phyloP scores from a whole-genome alignment of 148 eudicot genomes.

The Cornus florida region DNA sequence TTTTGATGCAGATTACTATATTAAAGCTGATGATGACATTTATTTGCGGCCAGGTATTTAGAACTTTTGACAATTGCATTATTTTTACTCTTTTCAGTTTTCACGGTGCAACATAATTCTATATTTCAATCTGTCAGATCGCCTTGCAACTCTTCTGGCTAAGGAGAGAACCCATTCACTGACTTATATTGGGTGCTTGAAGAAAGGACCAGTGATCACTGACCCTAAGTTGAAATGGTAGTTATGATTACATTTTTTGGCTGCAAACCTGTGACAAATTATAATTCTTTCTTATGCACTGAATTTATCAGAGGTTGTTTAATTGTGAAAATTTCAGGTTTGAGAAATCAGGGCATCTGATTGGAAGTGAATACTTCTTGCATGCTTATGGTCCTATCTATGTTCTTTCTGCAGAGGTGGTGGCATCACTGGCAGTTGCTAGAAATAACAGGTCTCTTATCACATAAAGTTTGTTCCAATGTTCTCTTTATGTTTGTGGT shows the following conservation, averaged over 20 bases:
- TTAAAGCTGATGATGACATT: constrained; percentile 76
- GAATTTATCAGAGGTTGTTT: constrained; percentile 1
- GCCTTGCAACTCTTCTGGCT: constrained; percentile 71
- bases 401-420: constrained; percentile 63
- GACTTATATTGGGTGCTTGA: constrained; percentile 80
- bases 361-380: constrained; percentile 70
- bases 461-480: not conserved
- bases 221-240: constrained; percentile 78
- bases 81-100: not conserved
- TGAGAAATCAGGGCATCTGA: constrained; percentile 53
- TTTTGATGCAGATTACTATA: constrained; percentile 67
- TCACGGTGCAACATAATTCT: not conserved
- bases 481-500: not conserved
- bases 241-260: not conserved
- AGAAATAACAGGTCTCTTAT: constrained; percentile 51
- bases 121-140: constrained; percentile 31
- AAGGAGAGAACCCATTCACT: constrained; percentile 53
- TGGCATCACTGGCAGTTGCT: constrained; percentile 47
- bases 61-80: not conserved
- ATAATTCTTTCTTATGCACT: not conserved
- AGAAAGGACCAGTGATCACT: constrained; percentile 77
- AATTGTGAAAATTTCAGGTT: constrained; percentile 36
- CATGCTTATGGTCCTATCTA: constrained; percentile 82
- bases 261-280: not conserved
- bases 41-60: constrained; percentile 67